Base-by-base conservation (phyloP, 345 rosid species). In the Cochlearia excelsa region DNA sequence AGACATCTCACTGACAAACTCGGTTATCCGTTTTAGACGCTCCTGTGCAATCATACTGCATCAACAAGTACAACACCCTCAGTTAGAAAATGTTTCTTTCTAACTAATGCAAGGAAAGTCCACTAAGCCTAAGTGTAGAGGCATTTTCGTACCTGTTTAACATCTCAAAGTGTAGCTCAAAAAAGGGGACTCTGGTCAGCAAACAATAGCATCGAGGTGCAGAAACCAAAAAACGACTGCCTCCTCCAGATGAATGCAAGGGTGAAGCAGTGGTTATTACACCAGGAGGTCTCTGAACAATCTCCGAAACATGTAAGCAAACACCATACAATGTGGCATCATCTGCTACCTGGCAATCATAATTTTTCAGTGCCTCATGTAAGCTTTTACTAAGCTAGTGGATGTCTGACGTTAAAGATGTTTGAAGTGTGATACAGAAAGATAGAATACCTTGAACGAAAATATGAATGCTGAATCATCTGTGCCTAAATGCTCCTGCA, bases 161-260 rank as follows among this genome's bases (percentile, higher is more conserved):
- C 95, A 89, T 82, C 83, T 86, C 97, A 63, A 78, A 89, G 82
- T 93, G 99, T 56, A 93, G 71, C 79, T 89, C 95, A 74, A 93
- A 93, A 81, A 89, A 93, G 34, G 97, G 99, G 67, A 82, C 86
- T 80, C 87, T 82, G 26, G 99, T 86, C 47, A 93, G 78, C 78
- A 93, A 41, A 74, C 99, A 93, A 66, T 93, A 93, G 77, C 99
- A 93, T 62, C 99, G 99, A 74, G 94, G 99, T 4, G 97, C 99
- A 70, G 99, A 84, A 72, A 85, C 86, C 72, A 93, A 71, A 89
- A 81, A 85, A 53, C 79, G 90, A 70, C 83, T 74, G 71, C 79
- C 72, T 69, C 78, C 79, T 71, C 83, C 84, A 61, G 85, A 60
- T 54, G 65, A 69, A 39, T 71, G 67, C 74, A 79, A 71, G 45